Evolutionary conservation across 139 green algal species (phyloP), one percentile per base, ranked within the genome.

Genomic region (Ettlia oleoabundans): DNA sequence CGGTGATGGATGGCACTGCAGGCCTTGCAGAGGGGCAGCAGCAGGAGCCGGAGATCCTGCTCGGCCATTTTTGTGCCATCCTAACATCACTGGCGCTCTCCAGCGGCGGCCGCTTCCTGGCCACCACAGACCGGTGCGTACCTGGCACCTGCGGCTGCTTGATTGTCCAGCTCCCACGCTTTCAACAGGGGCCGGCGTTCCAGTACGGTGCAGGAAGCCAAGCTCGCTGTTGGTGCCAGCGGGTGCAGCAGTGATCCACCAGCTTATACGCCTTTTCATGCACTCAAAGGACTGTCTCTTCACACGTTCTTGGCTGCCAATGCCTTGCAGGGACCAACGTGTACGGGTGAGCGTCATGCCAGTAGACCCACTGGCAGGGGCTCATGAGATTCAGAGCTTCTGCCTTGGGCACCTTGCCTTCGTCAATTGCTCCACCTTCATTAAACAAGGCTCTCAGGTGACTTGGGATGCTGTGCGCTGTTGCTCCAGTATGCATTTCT

Each of bases 51-150:
- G 78, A 64, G 22, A 73, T 93, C 58, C 84, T 98, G 78, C 81
- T 98, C 62, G 95, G 92, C 0, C 95, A 98, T 86, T 92, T 94
- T 37, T 94, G 92, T 87, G 92, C 89, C 78, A 94, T 96, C 67
- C 82, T 98, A 33, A 95, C 92, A 6, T 87, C 83, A 15, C 53
- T 98, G 10, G 63, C 83, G 0, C 67, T 92, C 10, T 91, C 88
- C 3, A 85, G 80, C 3, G 86, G 84, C 65, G 86, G 91, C 63
- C 77, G 72, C 63, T 92, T 84, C 21, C 43, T 98, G 24, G 93
- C 88, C 10, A 96, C 84, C 32, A 87, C 86, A n/a, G 94, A 98
- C 75, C 78, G 90, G 73, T 80, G 26, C 2, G 53, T 15, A 10
- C 47, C n/a, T n/a, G n/a, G n/a, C n/a, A 30, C 30, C n/a, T 41